These are phyloP conservation scores for Herpetomonas muscarum DNA, from an alignment of 208 protist genomes.

Conservation along the genomic window DNA sequence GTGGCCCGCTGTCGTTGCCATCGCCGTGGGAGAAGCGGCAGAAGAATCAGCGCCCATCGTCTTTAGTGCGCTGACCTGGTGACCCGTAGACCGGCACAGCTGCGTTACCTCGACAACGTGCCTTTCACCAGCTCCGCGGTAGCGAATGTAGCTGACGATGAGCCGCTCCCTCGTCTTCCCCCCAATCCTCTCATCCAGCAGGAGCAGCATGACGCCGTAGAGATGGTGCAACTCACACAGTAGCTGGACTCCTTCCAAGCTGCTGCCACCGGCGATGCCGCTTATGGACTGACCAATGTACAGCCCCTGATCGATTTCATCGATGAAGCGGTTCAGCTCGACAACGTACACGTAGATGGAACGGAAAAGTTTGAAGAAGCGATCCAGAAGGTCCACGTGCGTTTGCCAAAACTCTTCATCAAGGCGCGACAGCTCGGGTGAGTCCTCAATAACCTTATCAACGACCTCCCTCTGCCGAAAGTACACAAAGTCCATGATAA, in stretches of 20 bases:
- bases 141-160: constrained; percentile 96
- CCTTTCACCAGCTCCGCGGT: constrained; percentile 87
- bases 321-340: constrained; percentile 89
- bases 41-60: too few species aligned
- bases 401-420: constrained; percentile 82
- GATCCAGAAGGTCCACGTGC: constrained; percentile 94
- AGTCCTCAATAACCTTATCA: constrained; percentile 70
- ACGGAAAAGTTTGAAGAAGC: constrained; percentile 97
- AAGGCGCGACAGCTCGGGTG: constrained; percentile 43
- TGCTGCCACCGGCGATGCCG: constrained; percentile 75
- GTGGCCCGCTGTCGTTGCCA: too few species aligned
- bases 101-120: constrained; percentile 95
- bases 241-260: constrained; percentile 96
- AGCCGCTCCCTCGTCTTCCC: constrained; percentile 94
- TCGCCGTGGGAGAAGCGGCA: too few species aligned
- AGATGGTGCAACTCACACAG: constrained; percentile 91
- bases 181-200: constrained; percentile 93
- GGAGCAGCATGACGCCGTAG: constrained; percentile 96
- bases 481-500: constrained; percentile 96
- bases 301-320: constrained; percentile 89
- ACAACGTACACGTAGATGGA: constrained; percentile 94
- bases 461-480: constrained; percentile 73
- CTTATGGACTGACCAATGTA: constrained; percentile 92
- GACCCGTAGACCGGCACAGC: constrained; percentile 92
- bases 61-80: too few species aligned